Evolutionary conservation across 2,329 filamentous ascomycete species (phyloP).

Genomic region (Apiospora marii): DNA sequence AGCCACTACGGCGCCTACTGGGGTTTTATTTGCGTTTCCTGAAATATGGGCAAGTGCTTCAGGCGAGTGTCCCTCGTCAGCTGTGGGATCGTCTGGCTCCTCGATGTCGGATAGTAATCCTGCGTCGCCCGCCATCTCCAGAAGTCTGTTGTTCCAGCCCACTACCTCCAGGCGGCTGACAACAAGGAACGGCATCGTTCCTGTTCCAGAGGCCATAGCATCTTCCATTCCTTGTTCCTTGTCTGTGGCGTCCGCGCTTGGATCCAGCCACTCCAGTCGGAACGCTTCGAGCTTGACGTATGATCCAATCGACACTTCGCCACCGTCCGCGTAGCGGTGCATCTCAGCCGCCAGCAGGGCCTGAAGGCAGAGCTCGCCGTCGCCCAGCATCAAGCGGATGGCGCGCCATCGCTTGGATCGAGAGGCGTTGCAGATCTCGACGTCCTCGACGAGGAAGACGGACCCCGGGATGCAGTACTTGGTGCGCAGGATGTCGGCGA

Average conservation of each 20-base stretch:
- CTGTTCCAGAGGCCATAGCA: slow-evolving; percentile 16
- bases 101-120: background rate
- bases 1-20: background rate
- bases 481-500: slow-evolving; percentile 58
- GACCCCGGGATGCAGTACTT: slow-evolving; percentile 54
- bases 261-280: slow-evolving; percentile 41
- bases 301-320: slow-evolving; percentile 55
- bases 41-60: background rate
- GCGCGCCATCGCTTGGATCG: slow-evolving; percentile 49
- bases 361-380: slow-evolving; percentile 63
- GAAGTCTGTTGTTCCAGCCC: slow-evolving; percentile 56
- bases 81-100: slow-evolving; percentile 11
- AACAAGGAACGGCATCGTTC: slow-evolving; percentile 52
- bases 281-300: slow-evolving; percentile 57
- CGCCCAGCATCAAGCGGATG: slow-evolving; percentile 58
- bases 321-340: slow-evolving; percentile 56
- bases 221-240: background rate
- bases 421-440: slow-evolving; percentile 49
- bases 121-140: slow-evolving; percentile 36
- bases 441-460: slow-evolving; percentile 57
- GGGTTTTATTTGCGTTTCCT: no score
- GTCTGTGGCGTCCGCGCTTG: background rate
- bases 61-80: background rate
- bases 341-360: slow-evolving; percentile 55
- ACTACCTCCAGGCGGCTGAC: slow-evolving; percentile 54